Evolutionary conservation across 2,329 filamentous ascomycete species (phyloP).

Genomic region (Aspergillus sp.): DNA sequence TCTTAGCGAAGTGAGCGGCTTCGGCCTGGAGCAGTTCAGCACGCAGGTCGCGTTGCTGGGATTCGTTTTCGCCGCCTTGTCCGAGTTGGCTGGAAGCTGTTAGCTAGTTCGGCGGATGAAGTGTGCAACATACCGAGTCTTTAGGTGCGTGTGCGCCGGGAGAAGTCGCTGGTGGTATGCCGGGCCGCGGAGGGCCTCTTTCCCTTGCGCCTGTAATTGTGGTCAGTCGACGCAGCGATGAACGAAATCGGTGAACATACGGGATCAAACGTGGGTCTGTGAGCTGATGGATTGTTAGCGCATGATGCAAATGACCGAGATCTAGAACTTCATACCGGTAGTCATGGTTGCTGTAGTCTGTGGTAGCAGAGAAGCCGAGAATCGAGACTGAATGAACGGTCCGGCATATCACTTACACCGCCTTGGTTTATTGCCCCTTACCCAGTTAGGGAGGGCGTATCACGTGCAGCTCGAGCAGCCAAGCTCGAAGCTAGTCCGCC

Average conservation of each 20-base stretch:
- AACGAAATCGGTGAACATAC: constrained; percentile 48
- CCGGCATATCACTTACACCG: too few species aligned
- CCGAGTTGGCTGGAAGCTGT: constrained; percentile 65
- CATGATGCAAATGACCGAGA: not conserved
- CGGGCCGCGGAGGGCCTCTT: constrained; percentile 88
- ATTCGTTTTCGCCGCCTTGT: constrained; percentile 80
- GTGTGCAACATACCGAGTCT: constrained; percentile 63
- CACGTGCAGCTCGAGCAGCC: not conserved
- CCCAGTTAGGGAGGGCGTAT: too few species aligned
- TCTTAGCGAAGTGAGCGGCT: constrained; percentile 82
- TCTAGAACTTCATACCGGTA: constrained; percentile 34
- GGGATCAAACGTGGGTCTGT: constrained; percentile 94
- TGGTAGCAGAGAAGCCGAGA: not conserved
- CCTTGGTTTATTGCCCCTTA: too few species aligned
- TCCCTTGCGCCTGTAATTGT: constrained; percentile 71
- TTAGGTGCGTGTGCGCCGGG: constrained; percentile 89
- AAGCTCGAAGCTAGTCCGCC: too few species aligned
- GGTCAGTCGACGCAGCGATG: constrained; percentile 12
- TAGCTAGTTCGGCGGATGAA: not conserved
- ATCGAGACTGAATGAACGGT: too few species aligned
- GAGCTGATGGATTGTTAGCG: constrained; percentile 50
- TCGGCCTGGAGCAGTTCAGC: constrained; percentile 89
- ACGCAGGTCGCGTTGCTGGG: constrained; percentile 72
- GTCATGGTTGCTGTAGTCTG: constrained; percentile 34
- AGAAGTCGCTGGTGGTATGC: constrained; percentile 96